phyloP scores from a whole-genome alignment of 2,329 filamentous ascomycete genomes.

The Clonostachys solani region DNA sequence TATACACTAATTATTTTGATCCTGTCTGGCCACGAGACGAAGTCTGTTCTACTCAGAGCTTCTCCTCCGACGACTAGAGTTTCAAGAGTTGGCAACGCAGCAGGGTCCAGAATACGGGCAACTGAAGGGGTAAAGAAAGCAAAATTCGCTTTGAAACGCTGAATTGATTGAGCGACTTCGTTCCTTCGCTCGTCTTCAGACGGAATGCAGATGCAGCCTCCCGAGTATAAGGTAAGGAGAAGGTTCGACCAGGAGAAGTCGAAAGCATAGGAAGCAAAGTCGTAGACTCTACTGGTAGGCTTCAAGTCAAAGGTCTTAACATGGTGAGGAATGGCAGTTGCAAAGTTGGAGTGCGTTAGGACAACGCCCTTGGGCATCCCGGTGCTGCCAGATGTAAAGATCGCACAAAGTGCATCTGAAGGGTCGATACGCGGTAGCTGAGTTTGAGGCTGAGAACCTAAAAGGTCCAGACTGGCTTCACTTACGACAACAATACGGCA shows the following conservation, averaged over 20 bases:
- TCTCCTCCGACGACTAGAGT: conserved; percentile 46
- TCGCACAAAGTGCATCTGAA: conserved; percentile 34
- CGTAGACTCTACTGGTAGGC: conserved; percentile 33
- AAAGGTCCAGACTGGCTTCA: conserved; percentile 11
- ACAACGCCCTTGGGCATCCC: conserved; percentile 11
- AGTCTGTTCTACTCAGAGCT: conserved; percentile 23
- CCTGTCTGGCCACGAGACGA: conserved; percentile 9
- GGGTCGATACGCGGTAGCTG: neutral
- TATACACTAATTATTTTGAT: conserved; percentile 32
- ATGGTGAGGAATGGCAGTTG: conserved; percentile 23
- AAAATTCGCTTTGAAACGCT: conserved; percentile 38
- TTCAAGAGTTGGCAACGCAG: conserved; percentile 37
- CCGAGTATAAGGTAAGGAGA: conserved; percentile 9
- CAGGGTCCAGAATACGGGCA: conserved; percentile 36
- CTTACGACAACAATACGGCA: conserved; percentile 24
- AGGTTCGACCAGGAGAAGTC: conserved; percentile 40
- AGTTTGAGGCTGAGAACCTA: conserved; percentile 9
- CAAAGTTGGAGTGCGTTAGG: conserved; percentile 5
- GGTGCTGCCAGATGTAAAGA: conserved; percentile 12
- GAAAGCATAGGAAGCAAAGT: conserved; percentile 49
- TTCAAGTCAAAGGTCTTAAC: conserved; percentile 34
- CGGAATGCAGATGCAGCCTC: conserved; percentile 49
- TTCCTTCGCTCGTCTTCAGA: conserved; percentile 50
- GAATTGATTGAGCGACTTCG: conserved; percentile 38
- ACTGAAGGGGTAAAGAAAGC: conserved; percentile 46